Evolutionary conservation across 2,329 filamentous ascomycete species (phyloP), one percentile per base, ranked within the genome.

Genomic region (Penicillium thymicola): DNA sequence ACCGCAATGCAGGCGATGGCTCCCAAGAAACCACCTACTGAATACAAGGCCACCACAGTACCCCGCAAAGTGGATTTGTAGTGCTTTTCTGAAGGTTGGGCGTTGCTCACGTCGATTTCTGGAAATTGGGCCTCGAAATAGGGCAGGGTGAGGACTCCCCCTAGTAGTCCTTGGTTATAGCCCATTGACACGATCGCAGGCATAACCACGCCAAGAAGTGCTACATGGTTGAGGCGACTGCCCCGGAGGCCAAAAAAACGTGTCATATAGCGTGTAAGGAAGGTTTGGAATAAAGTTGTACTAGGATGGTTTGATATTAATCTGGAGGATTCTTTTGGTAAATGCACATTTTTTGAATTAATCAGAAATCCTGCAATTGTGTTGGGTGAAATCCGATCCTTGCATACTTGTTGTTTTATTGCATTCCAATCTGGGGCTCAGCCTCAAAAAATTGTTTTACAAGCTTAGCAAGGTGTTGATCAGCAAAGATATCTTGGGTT

Each of bases 101-200:
- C 52, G 38, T 50, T 21, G 25, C 21, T 51, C 45, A 55, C 50
- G n/a, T 60, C 48, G 13, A 63, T 55, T 21, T 61, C 46, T 2
- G 36, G 55, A 37, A 59, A 62, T 43, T 60, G 53, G 16, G 41
- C n/a, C 13, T 62, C 38, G 18, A 62, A 63, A 30, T 41, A 58
- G 10, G 54, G 13, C 23, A 62, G 36, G 3, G 61, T 59, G 34
- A 63, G 55, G 2, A 63, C 49, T n/a, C 61, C 61, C 4, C 61
- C 61, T 10, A 63, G 18, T 32, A 61, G 32, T 6, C 50, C 51
- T 40, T 58, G 61, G 18, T 63, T 63, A 42, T 63, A 63, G 16
- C 57, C 59, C 10, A 60, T 42, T 13, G 57, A 61, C 44, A 62
- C 45, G 1, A 61, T 49, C 4, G 61, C 37, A 14, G 61, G 61